Conservation (phyloP, 2,329 filamentous ascomycete genomes). For the Aureobasidium sp. region DNA sequence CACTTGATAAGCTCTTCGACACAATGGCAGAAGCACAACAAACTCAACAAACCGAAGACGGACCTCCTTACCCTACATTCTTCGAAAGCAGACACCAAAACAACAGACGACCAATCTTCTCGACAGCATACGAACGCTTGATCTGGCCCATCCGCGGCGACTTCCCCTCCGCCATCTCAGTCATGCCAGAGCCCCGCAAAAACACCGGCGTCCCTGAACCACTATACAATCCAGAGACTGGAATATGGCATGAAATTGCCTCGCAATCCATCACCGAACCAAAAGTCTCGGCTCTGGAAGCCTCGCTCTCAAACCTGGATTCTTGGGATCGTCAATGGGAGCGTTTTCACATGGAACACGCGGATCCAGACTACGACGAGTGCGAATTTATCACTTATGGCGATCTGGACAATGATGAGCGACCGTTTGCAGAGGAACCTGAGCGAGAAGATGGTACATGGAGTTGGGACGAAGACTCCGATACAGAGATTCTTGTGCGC, state of each 20-base stretch:
- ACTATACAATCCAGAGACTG: not conserved
- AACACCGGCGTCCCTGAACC: not conserved
- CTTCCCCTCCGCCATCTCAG: not conserved
- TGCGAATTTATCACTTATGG: slow-evolving; percentile 2
- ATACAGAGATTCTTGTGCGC: not conserved
- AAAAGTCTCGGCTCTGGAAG: not conserved
- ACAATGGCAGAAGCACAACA: not conserved
- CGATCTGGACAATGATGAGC: not conserved
- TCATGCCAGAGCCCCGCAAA: not conserved
- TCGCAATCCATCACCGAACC: slow-evolving; percentile 1
- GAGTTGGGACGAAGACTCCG: not conserved
- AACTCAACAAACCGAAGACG: not conserved
- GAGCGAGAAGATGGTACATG: not conserved
- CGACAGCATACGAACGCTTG: not conserved
- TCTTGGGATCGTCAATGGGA: not conserved
- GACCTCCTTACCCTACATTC: not conserved
- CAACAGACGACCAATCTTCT: not conserved
- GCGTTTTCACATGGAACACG: not conserved
- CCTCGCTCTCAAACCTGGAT: not conserved
- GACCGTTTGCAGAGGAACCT: not conserved
- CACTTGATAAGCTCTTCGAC: not conserved
- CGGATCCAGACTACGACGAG: not conserved
- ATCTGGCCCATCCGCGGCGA: not conserved
- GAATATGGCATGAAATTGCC: not conserved
- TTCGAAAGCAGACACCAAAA: not conserved